Conservation (phyloP, 371 early-diverging fungal species). For the Mucor velutinosus region DNA sequence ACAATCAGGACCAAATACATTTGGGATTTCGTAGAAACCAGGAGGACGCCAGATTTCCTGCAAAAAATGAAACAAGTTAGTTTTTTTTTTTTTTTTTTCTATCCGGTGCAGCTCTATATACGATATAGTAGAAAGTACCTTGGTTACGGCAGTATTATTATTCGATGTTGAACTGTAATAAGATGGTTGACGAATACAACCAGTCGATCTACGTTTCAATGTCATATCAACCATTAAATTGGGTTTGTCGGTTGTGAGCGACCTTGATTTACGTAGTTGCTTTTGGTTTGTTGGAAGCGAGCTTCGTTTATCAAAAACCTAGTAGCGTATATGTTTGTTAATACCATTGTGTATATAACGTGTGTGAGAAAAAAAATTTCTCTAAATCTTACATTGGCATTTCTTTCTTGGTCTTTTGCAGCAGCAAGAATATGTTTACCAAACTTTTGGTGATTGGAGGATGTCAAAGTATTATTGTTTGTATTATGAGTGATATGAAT, state of each 20-base stretch:
- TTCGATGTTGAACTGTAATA: constrained; percentile 25
- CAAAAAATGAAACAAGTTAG: background rate
- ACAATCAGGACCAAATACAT: constrained; percentile 46
- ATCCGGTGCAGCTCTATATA: background rate
- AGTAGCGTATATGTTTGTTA: background rate
- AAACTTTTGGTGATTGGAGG: background rate
- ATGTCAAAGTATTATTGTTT: constrained; percentile 10
- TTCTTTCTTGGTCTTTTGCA: constrained; percentile 26
- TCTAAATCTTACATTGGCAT: constrained; percentile 1
- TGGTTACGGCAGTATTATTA: background rate
- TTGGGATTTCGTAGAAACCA: constrained; percentile 49
- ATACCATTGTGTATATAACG: background rate
- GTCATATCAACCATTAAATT: constrained; percentile 29
- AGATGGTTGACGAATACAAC: constrained; percentile 37
- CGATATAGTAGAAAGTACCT: background rate
- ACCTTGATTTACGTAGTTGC: constrained; percentile 44
- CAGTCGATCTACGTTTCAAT: constrained; percentile 52
- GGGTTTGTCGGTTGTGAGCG: constrained; percentile 37
- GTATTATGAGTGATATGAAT: constrained; percentile 19
- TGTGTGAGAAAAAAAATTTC: background rate
- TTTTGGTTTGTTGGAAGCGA: constrained; percentile 6
- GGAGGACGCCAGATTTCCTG: constrained; percentile 49
- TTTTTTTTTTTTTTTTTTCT: background rate
- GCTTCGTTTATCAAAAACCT: constrained; percentile 5
- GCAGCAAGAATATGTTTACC: constrained; percentile 25